A percentile compares a stretch with the other conserved stretches of the same genome.
These are phyloP conservation scores for Davidsoniella neocaledoniae DNA, from an alignment of 2,329 filamentous ascomycete genomes.

Conservation along the genomic window DNA sequence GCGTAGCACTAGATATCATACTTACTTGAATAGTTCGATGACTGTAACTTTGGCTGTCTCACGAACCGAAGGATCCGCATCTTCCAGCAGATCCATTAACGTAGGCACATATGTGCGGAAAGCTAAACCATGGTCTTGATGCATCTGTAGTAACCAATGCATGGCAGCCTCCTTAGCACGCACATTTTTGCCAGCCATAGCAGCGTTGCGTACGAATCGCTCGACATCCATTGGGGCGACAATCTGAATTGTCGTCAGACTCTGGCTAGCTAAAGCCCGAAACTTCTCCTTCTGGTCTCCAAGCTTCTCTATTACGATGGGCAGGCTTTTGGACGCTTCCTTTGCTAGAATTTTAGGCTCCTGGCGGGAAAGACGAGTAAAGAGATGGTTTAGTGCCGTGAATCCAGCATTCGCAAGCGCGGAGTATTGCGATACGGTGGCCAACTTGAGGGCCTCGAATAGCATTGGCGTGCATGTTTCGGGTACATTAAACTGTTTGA, in stretches of 20 bases:
- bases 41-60: slow-evolving; percentile 70
- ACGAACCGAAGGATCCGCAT: slow-evolving; percentile 74
- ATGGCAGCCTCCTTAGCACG: slow-evolving; percentile 73
- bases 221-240: slow-evolving; percentile 60
- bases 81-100: slow-evolving; percentile 75
- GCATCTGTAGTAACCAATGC: slow-evolving; percentile 76
- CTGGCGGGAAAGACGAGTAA: slow-evolving; percentile 74
- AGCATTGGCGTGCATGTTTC: slow-evolving; percentile 53
- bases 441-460: slow-evolving; percentile 66
- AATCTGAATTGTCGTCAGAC: slow-evolving; percentile 61
- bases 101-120: slow-evolving; percentile 72
- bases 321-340: slow-evolving; percentile 53
- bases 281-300: slow-evolving; percentile 81
- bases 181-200: slow-evolving; percentile 63
- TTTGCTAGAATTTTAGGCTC: slow-evolving; percentile 57
- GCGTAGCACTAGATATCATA: slow-evolving; percentile 3
- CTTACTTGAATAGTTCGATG: slow-evolving; percentile 69
- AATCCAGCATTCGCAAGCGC: slow-evolving; percentile 69
- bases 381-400: slow-evolving; percentile 70
- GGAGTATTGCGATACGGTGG: slow-evolving; percentile 60
- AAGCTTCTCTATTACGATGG: slow-evolving; percentile 65
- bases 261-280: slow-evolving; percentile 54
- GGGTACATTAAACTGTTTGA: slow-evolving; percentile 84
- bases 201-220: slow-evolving; percentile 58
- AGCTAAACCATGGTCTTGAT: slow-evolving; percentile 58